These are phyloP conservation scores for Aschersonia sp. DNA, from an alignment of 2,329 filamentous ascomycete species.

Conservation along the genomic window DNA sequence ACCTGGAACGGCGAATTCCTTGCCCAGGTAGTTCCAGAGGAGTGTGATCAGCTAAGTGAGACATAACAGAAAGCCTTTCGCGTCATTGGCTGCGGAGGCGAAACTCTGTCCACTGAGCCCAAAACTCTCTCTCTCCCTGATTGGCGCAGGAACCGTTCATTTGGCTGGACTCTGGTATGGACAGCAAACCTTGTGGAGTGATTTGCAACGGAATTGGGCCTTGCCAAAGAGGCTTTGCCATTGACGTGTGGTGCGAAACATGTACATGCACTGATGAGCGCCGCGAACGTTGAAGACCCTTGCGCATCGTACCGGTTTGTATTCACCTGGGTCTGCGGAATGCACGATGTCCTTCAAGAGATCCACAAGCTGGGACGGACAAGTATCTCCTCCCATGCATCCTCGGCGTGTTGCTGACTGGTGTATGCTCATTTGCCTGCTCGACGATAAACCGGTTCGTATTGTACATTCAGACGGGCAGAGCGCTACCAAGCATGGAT, in stretches of 20 bases:
- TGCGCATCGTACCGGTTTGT: no score
- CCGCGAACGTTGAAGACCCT: no score
- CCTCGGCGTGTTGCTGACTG: neutral
- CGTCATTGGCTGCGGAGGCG: neutral
- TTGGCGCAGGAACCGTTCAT: neutral
- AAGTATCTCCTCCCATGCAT: no score
- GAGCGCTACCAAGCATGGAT: neutral
- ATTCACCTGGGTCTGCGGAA: no score
- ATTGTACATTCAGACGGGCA: neutral
- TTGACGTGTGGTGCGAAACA: no score
- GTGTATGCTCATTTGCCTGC: conserved; percentile 1
- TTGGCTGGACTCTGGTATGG: conserved; percentile 2
- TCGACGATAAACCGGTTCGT: neutral
- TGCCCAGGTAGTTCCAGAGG: neutral
- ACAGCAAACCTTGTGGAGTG: conserved; percentile 2
- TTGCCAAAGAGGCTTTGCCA: neutral
- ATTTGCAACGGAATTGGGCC: neutral
- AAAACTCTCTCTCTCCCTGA: neutral
- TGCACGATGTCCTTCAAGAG: no score
- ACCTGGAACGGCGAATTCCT: neutral
- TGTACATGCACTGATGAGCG: no score
- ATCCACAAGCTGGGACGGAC: no score
- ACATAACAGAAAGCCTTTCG: conserved; percentile 1
- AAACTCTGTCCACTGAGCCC: neutral
- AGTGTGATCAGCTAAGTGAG: conserved; percentile 1